phyloP scores from a whole-genome alignment of 2,329 filamentous ascomycete genomes.

The Paraconiothyrium brasiliense region DNA sequence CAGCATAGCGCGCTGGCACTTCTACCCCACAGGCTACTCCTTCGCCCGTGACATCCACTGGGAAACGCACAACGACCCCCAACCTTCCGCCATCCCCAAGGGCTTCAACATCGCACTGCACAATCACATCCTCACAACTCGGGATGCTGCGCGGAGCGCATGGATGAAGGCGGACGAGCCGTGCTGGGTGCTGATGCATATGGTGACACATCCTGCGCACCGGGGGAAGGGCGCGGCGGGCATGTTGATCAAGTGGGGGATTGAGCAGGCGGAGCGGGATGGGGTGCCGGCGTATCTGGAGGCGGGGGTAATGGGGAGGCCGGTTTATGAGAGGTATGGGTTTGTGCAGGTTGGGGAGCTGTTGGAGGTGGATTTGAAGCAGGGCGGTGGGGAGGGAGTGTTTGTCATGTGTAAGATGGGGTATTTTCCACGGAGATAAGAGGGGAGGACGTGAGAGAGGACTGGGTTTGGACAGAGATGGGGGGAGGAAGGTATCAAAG shows the following conservation, averaged over 20 bases:
- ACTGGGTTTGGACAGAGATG: too few species aligned
- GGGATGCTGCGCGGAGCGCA: conserved; percentile 14
- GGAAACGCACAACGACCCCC: conserved; percentile 11
- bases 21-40: conserved; percentile 18
- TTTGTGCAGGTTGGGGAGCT: conserved; percentile 20
- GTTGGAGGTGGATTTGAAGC: conserved; percentile 14
- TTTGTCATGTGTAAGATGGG: conserved; percentile 17
- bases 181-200: conserved; percentile 22
- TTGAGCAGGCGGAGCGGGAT: conserved; percentile 45
- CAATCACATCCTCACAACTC: conserved; percentile 18
- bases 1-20: conserved; percentile 23
- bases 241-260: conserved; percentile 43
- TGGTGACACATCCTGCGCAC: conserved; percentile 41
- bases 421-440: conserved; percentile 1
- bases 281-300: conserved; percentile 49
- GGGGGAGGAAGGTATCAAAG: too few species aligned
- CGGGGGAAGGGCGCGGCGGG: conserved; percentile 48
- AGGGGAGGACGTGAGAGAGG: neutral
- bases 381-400: conserved; percentile 1
- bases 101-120: conserved; percentile 19
- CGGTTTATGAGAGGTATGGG: conserved; percentile 43
- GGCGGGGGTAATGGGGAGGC: conserved; percentile 44
- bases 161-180: conserved; percentile 15
- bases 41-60: conserved; percentile 17
- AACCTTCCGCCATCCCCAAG: neutral